phyloP scores from a whole-genome alignment of 352 stramenopile species.

The Pythium dissimile region DNA sequence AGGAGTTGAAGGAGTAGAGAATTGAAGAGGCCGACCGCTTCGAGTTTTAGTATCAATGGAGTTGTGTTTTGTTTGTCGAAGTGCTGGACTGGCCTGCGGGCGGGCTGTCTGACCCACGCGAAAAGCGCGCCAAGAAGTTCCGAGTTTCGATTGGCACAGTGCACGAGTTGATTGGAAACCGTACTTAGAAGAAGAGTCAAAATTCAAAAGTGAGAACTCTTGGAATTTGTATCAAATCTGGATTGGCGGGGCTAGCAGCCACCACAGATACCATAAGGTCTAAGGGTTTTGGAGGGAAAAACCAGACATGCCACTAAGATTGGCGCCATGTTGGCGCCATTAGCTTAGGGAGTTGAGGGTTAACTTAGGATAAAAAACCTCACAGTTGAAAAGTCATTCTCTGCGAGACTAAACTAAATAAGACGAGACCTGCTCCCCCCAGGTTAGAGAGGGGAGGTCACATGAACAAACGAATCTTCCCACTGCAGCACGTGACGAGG shows the following conservation, averaged over 20 bases:
- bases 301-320: neutral
- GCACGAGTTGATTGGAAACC: slow-evolving; percentile 5
- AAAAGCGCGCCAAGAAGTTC: slow-evolving; percentile 26
- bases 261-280: no score
- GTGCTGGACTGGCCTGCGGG: slow-evolving; percentile 7
- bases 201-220: slow-evolving; percentile 15
- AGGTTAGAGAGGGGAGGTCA: slow-evolving; percentile 4
- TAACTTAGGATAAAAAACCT: slow-evolving; percentile 20
- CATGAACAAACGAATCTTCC: slow-evolving; percentile 21
- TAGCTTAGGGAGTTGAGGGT: neutral
- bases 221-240: slow-evolving; percentile 5
- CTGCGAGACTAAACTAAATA: slow-evolving; percentile 13
- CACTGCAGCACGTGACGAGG: slow-evolving; percentile 17
- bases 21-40: neutral
- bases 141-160: slow-evolving; percentile 13
- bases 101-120: neutral
- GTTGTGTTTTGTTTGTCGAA: slow-evolving; percentile 4
- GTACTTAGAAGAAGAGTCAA: slow-evolving; percentile 15
- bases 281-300: slow-evolving; percentile 16
- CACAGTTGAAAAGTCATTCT: neutral
- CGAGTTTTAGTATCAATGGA: slow-evolving; percentile 5
- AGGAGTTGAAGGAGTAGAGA: neutral
- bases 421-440: neutral
- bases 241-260: slow-evolving; percentile 9
- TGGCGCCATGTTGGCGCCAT: slow-evolving; percentile 8